Evolutionary conservation across 768 basidiomycete species (phyloP).

Genomic region (Phanerodontia chrysosporium): DNA sequence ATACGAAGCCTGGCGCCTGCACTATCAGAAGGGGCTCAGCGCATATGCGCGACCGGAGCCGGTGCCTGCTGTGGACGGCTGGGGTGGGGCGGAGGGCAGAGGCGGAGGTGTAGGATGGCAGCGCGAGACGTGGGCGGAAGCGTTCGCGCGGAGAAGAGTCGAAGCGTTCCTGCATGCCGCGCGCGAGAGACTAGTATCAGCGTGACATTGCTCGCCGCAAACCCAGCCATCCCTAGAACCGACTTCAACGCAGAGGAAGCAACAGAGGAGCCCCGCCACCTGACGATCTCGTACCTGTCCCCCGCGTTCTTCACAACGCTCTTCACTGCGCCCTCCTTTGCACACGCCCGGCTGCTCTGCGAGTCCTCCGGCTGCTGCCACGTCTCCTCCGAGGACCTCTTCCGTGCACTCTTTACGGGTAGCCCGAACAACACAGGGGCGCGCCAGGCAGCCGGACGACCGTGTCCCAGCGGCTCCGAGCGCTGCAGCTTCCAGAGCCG

Average conservation of each 20-base stretch:
- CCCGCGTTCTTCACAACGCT: conserved; percentile 40
- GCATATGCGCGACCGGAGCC: conserved; percentile 62
- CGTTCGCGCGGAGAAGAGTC: conserved; percentile 22
- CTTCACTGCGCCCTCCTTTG: conserved; percentile 35
- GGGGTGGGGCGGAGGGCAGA: background rate
- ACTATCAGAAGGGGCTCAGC: conserved; percentile 52
- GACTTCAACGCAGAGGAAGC: conserved; percentile 9
- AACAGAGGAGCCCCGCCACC: background rate
- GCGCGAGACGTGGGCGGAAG: conserved; percentile 26
- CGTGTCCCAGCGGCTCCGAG: conserved; percentile 4
- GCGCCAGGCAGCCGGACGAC: background rate
- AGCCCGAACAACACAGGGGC: background rate
- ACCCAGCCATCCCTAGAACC: conserved; percentile 20
- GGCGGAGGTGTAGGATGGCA: conserved; percentile 34
- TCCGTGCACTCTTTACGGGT: conserved; percentile 30
- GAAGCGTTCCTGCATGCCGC: conserved; percentile 33
- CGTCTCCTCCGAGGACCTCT: conserved; percentile 30
- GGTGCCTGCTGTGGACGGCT: conserved; percentile 22
- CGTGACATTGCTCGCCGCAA: conserved; percentile 38
- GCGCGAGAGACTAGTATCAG: conserved; percentile 30
- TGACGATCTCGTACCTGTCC: conserved; percentile 42
- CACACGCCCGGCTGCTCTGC: conserved; percentile 10
- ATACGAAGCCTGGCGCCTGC: conserved; percentile 55
- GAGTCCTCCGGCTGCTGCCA: background rate
- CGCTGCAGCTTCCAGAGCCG: background rate